These are phyloP conservation scores for Canavalia ensiformis DNA, from an alignment of 306 rosid species.

Conservation along the genomic window DNA sequence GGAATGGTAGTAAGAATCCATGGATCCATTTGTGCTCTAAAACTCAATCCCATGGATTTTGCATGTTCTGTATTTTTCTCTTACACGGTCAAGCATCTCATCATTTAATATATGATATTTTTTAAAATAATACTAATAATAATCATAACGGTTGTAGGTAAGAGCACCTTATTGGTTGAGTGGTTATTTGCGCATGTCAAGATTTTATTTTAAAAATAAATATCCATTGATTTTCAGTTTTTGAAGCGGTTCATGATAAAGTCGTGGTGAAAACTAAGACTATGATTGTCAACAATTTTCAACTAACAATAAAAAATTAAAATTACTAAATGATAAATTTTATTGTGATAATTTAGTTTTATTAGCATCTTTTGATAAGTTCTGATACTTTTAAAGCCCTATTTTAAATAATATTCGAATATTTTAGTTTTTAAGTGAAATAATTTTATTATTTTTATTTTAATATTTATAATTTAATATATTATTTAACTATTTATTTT, in stretches of 20 bases:
- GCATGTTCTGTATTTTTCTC: neutral
- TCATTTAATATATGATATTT: neutral
- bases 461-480: too few relatives aligned
- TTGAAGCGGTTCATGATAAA: neutral
- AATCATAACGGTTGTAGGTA: neutral
- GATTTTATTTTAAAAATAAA: neutral
- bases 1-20: neutral
- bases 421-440: too few relatives aligned
- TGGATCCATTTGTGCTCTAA: neutral
- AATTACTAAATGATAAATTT: too few relatives aligned
- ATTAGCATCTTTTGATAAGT: too few relatives aligned
- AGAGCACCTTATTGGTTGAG: neutral
- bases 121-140: neutral
- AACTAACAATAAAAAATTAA: too few relatives aligned
- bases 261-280: neutral
- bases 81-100: neutral
- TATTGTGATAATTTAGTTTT: too few relatives aligned
- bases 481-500: too few relatives aligned
- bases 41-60: constrained; percentile 5
- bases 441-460: too few relatives aligned
- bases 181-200: neutral
- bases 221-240: neutral
- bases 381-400: too few relatives aligned
- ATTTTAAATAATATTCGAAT: too few relatives aligned
- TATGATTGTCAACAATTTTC: too few relatives aligned